Evolutionary conservation across 164 flowering plant genomes (phyloP).

Genomic region (Houttuynia cordata): DNA sequence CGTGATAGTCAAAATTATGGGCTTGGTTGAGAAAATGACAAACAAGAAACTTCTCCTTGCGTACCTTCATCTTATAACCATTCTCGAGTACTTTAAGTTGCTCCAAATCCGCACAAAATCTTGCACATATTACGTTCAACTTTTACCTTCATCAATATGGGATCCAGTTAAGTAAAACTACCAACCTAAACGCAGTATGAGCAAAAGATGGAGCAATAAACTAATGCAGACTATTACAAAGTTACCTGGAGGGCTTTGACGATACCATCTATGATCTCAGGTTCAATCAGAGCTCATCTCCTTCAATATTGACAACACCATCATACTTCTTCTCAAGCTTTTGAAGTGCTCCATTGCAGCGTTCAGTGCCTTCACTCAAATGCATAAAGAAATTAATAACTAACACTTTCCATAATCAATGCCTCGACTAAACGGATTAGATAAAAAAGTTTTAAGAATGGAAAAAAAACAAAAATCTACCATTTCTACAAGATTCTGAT

Average conservation of each 20-base stretch:
- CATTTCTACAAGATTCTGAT: constrained; percentile 87
- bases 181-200: no score
- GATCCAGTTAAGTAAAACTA: no score
- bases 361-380: constrained; percentile 57
- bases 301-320: constrained; percentile 92
- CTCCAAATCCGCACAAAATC: constrained; percentile 89
- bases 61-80: constrained; percentile 97
- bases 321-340: constrained; percentile 80
- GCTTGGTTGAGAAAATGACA: no score
- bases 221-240: neutral
- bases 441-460: no score
- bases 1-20: no score
- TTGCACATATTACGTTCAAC: no score
- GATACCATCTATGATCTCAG: constrained; percentile 88
- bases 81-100: constrained; percentile 97
- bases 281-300: constrained; percentile 95
- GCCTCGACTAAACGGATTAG: no score
- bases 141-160: no score
- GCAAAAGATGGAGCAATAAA: no score
- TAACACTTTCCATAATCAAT: neutral
- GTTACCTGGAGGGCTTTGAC: constrained; percentile 85
- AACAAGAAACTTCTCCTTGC: no score
- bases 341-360: constrained; percentile 85
- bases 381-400: neutral
- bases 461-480: constrained; percentile 14